These are phyloP conservation scores for Piper longum DNA, from an alignment of 164 flowering plant genomes.

Conservation along the genomic window DNA sequence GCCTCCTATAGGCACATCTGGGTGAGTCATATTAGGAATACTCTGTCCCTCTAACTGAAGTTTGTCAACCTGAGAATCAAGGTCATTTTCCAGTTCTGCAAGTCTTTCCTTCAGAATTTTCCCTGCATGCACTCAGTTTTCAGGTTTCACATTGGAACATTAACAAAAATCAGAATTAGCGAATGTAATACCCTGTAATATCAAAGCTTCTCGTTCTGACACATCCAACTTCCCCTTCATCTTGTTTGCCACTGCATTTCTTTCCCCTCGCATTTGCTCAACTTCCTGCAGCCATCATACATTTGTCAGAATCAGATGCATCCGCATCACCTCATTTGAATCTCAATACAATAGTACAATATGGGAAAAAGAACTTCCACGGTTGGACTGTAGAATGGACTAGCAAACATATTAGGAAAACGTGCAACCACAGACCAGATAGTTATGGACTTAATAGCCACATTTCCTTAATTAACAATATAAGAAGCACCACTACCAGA, in stretches of 20 bases:
- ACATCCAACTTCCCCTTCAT: conserved; percentile 87
- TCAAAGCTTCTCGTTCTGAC: conserved; percentile 59
- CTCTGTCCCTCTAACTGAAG: conserved; percentile 81
- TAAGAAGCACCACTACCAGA: too few relatives aligned
- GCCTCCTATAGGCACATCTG: conserved; percentile 82
- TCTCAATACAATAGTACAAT: background rate
- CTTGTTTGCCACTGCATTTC: conserved; percentile 81
- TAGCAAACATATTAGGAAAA: background rate
- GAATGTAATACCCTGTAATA: conserved; percentile 58
- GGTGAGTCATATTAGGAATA: conserved; percentile 88
- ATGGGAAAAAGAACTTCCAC: background rate
- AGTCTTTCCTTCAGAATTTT: conserved; percentile 68
- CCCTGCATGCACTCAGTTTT: conserved; percentile 26
- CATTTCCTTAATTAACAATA: too few relatives aligned
- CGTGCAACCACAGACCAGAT: too few relatives aligned
- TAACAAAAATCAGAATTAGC: background rate
- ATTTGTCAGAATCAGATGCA: background rate
- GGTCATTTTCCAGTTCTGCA: conserved; percentile 55
- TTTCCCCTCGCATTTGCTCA: conserved; percentile 74
- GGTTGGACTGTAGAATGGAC: background rate
- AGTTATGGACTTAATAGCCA: too few relatives aligned
- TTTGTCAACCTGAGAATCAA: conserved; percentile 55
- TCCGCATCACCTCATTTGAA: background rate
- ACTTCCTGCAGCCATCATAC: conserved; percentile 56
- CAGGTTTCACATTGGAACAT: background rate